Percentiles rank a stretch among this genome's conserved stretches.
Conservation (phyloP, 345 rosid species). For the Populus pruinosa region DNA sequence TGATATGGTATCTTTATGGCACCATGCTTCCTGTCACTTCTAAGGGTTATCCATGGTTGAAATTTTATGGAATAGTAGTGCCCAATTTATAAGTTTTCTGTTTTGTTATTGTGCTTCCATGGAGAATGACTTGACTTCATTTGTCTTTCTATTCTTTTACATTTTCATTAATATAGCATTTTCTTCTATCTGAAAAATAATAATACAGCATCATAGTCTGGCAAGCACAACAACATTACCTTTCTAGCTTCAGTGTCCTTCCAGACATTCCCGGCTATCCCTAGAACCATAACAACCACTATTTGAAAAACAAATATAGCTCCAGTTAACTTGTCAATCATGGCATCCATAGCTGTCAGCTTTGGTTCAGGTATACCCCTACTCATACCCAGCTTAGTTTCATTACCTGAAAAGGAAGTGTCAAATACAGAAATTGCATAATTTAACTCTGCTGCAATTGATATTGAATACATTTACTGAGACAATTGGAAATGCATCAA, state of each 20-base stretch:
- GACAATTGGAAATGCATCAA: background rate
- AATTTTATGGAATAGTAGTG: no score
- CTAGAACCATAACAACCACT: conserved; percentile 90
- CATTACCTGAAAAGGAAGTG: conserved; percentile 54
- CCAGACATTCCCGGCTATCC: conserved; percentile 97
- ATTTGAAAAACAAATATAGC: conserved; percentile 97
- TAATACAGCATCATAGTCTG: background rate
- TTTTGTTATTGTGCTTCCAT: no score
- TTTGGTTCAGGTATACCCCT: conserved; percentile 97
- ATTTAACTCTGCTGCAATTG: background rate
- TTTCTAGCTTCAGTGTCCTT: conserved; percentile 96
- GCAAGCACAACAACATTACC: conserved; percentile 35
- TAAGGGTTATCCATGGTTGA: no score
- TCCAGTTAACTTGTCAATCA: conserved; percentile 98
- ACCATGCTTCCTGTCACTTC: no score
- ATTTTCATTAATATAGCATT: no score
- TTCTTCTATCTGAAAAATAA: no score
- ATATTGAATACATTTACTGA: conserved; percentile 8
- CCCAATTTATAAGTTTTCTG: no score
- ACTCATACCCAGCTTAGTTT: conserved; percentile 98
- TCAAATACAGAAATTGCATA: background rate
- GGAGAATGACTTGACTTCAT: no score
- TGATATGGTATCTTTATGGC: no score
- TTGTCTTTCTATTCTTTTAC: no score
- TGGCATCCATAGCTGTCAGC: conserved; percentile 98